Conservation (phyloP, 2,329 filamentous ascomycete species). For the Colletotrichum sp. region DNA sequence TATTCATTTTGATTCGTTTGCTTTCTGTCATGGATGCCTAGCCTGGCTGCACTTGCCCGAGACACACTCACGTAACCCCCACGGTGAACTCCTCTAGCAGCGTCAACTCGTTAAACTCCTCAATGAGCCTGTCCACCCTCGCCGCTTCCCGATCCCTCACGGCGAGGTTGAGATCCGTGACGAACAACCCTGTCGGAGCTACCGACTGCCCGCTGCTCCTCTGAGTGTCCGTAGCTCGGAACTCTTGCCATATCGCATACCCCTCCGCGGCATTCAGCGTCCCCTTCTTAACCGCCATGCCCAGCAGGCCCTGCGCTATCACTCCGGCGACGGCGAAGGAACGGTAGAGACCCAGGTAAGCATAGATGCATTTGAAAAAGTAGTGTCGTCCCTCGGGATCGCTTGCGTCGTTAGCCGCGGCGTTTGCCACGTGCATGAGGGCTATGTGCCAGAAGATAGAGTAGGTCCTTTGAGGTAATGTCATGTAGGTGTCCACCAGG, state of each 20-base stretch:
- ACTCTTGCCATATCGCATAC: constrained; percentile 31
- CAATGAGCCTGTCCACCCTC: constrained; percentile 36
- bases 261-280: constrained; percentile 34
- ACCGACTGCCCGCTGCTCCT: constrained; percentile 23
- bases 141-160: constrained; percentile 36
- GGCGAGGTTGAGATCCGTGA: constrained; percentile 39
- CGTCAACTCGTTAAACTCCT: constrained; percentile 32
- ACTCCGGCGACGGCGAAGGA: constrained; percentile 40
- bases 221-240: constrained; percentile 28
- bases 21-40: background rate
- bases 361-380: constrained; percentile 41
- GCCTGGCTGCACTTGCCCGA: background rate
- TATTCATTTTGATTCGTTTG: background rate
- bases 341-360: constrained; percentile 38
- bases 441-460: constrained; percentile 45
- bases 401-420: constrained; percentile 31
- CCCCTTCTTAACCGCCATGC: constrained; percentile 38
- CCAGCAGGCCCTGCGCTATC: constrained; percentile 38
- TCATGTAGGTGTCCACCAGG: constrained; percentile 41
- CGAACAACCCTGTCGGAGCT: constrained; percentile 34
- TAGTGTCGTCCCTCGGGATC: constrained; percentile 38
- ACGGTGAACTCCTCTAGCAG: constrained; percentile 13
- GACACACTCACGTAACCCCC: background rate
- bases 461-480: constrained; percentile 34
- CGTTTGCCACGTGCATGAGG: constrained; percentile 43